Evolutionary conservation across 176 grass and related monocot species (phyloP).

Genomic region (Pontederia crassipes): DNA sequence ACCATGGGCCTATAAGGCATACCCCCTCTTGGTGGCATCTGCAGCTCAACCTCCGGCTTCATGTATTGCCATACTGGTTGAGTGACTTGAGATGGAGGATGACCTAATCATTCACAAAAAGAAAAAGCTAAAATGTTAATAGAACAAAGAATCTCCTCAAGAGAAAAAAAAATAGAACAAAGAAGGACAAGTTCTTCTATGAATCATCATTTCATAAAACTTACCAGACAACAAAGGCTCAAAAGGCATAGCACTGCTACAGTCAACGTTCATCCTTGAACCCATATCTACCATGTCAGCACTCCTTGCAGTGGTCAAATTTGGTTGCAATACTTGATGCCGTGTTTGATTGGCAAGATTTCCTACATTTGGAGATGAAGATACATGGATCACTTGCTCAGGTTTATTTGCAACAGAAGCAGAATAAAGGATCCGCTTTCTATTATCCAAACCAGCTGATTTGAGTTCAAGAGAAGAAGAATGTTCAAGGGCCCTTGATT

Average conservation of each 20-base stretch:
- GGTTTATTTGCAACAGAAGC: conserved; percentile 9
- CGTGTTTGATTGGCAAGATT: conserved; percentile 9
- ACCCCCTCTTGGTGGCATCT: conserved; percentile 35
- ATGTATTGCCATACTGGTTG: conserved; percentile 40
- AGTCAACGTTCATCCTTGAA: conserved; percentile 5
- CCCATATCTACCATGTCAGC: conserved; percentile 17
- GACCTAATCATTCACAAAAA: conserved; percentile 41
- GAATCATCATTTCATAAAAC: conserved; percentile 12
- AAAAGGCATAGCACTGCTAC: conserved; percentile 30
- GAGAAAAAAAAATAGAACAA: background rate
- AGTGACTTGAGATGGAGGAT: conserved; percentile 23
- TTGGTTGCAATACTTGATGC: conserved; percentile 29
- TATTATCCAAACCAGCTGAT: conserved; percentile 16
- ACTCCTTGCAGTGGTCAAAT: conserved; percentile 23
- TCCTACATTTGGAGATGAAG: conserved; percentile 27
- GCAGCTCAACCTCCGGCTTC: conserved; percentile 38
- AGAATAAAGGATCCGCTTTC: conserved; percentile 5
- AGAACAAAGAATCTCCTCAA: background rate
- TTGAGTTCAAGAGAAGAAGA: conserved; percentile 13
- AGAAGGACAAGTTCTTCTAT: background rate
- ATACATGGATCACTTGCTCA: conserved; percentile 5
- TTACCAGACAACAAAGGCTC: conserved; percentile 52
- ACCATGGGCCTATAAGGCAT: conserved; percentile 33
- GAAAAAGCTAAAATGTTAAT: conserved; percentile 1
- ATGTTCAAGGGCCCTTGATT: conserved; percentile 23